Base-by-base conservation (phyloP, 495 filamentous ascomycete genomes). In the Podospora comata region DNA sequence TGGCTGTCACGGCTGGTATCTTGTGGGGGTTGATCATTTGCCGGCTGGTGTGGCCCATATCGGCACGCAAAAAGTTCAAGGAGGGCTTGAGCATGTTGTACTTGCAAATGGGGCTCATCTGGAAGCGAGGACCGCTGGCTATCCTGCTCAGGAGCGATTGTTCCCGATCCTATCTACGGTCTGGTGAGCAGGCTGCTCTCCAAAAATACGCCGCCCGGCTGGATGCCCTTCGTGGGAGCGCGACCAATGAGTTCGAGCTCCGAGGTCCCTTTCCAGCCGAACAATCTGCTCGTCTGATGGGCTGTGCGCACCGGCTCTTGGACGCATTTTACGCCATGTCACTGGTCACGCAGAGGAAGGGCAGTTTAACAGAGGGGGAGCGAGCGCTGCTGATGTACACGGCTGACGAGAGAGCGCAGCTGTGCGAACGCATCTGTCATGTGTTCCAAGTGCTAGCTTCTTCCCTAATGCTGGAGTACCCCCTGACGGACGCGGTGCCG, bases 271-370 rank as follows among this genome's bases (percentile, higher is more conserved):
- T 99, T 71, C 90, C 92, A 1, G 83, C 88, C 32, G 83, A 80
- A 15, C 84, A 82, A 44, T 92, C 92, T 69, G 83, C 85, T 18
- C 86, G 87, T 28, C 89, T 97, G 57, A 84, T 97, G 72, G 85
- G 86, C 16, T 89, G 90, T 30, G 96, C 94, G 2, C 86, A 90
- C 57, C 87, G 87, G 55, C 92, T 97, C 78, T 86, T 97, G 15
- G 93, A 98, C 78, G 88, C 91, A 27, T 96, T 98, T 76, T 91
- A 97, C 75, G 92, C 94, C 53, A 96, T 99, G 90, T 96, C 94
- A 72, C 87, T 97, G 2, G 89, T 97, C 71, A 92, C 97, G 68
- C 81, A 90, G 77, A 94, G 94, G 75, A 90, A 91, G 61, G 83
- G 90, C 11, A 86, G 85, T 34, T 86, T 91, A 19, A 93, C 87